Evolutionary conservation across 768 basidiomycete genomes (phyloP), one percentile per base, ranked within the genome.

Genomic region (Gloeostereum incarnatum): DNA sequence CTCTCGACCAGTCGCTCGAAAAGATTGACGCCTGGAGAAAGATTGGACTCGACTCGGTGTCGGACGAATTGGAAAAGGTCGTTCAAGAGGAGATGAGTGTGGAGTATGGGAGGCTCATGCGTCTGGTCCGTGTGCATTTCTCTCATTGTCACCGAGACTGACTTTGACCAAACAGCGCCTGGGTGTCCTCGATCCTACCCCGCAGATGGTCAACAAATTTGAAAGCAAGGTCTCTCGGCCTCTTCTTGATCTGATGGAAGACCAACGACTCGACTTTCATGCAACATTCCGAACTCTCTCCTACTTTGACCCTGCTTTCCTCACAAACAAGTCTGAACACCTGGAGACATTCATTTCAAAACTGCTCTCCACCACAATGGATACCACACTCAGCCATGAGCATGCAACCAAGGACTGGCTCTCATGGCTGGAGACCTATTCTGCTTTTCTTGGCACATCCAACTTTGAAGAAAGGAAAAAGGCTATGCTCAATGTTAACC

Each of bases 261-360:
- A 57, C 1, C 75, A 91, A 45, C 63, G 66, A 35, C 67, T 97
- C n/a, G 96, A 98, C 60, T 94, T 91, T 60, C 80, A 91, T 51
- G 69, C 73, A 10, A 82, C 90, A 3, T 89, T 97, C 70, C 77
- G 94, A 18, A 63, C 56, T 3, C 64, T 99, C 6, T 63, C 68
- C 2, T 59, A 56, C 29, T 92, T 94, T 71, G 63, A 62, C 11
- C 71, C 80, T 4, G 51, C 49, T 11, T 40, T 61, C 46, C 34
- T 62, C 13, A 24, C 27, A 6, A 19, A 39, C 19, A 19, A 38
- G 16, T 9, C 17, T 24, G 19, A 44, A 8, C 51, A 52, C 14
- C 48, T 76, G 8, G 65, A 68, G 22, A 47, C 34, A 5, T 74
- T 73, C 42, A 53, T 78, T 25, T 51, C 54, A 4, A 53, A 54